Evolutionary conservation across 1,139 yeast genomes (phyloP).

Genomic region (Pichia norvegensis): DNA sequence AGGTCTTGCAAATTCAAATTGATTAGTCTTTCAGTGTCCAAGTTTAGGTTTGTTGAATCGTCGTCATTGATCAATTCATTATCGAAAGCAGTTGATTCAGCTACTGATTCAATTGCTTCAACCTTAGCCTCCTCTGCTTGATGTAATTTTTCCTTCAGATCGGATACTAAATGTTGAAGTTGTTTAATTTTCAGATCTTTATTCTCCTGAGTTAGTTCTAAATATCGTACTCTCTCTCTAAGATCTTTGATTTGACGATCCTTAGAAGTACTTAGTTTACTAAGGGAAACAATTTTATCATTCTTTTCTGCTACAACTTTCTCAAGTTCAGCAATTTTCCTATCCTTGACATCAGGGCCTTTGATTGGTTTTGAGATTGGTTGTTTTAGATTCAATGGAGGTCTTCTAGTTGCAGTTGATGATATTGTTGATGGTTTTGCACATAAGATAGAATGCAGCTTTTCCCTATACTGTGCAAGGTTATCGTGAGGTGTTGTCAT

Average conservation of each 20-base stretch:
- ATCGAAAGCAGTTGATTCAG: background rate
- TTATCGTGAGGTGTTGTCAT: background rate
- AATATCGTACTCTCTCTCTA: background rate
- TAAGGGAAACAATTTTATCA: conserved; percentile 5
- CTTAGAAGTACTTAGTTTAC: conserved; percentile 5
- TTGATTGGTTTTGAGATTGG: background rate
- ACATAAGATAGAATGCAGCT: conserved; percentile 6
- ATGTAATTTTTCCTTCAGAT: conserved; percentile 1
- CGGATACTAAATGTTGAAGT: conserved; percentile 4
- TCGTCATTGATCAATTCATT: background rate
- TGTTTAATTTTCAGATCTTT: conserved; percentile 6
- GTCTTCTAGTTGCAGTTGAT: background rate
- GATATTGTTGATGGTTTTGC: background rate
- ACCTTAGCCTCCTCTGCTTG: background rate
- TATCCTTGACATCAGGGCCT: background rate
- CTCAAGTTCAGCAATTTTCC: conserved; percentile 1
- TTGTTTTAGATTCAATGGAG: background rate
- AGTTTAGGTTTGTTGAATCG: background rate
- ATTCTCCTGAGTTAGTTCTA: background rate
- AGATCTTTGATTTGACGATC: conserved; percentile 4
- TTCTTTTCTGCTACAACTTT: conserved; percentile 6
- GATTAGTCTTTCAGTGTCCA: conserved; percentile 12
- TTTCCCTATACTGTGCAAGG: conserved; percentile 8
- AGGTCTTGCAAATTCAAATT: conserved; percentile 6
- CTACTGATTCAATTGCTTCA: background rate